Base-by-base conservation (phyloP, 1,284 basidiomycete species). In the Meripilus lineatus region DNA sequence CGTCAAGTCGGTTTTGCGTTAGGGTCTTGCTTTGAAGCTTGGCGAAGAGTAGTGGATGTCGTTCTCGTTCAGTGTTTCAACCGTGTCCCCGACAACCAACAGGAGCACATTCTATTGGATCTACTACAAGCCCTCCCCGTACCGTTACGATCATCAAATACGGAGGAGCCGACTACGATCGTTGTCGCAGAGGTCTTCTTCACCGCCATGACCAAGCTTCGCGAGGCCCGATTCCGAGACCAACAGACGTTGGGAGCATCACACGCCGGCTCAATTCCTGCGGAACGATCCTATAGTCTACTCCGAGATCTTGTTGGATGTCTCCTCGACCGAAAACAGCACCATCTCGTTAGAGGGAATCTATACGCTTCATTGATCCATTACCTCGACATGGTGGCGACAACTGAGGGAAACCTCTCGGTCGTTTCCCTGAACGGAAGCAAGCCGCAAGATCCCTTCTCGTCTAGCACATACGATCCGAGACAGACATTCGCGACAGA, bases 301-400 rank as follows among this genome's bases (percentile, higher is more conserved):
- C 72, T 97, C n/a, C 79, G 82, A 25, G 81, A 75, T 50, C 70
- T 93, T 21, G 59, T 96, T 45, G 84, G 91, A 47, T 88, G 84
- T 33, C 76, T 93, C 40, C 59, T 89, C 42, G 81, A 88, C 48
- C 84, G 79, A 43, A 88, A 85, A 45, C 85, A 83, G 4, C 77
- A 85, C n/a, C 90, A 93, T 55, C 71, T 89, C 39, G 85, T 93
- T n/a, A 83, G 94, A n/a, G 94, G 94, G 10, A 97, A 98, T 61
- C 71, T 98, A n/a, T 98, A 96, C 63, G 89, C 92, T 5, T 75
- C 89, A 2, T 70, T 97, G 44, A 81, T 92, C 64, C 94, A 95
- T 62, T 94, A 90, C 62, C 69, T 96, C 30, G 86, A 93, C 56
- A 75, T 95, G 26, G 59, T 75, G 33, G 68, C 81, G 17, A 21